These are phyloP conservation scores for Mortierella sp. DNA, from an alignment of 371 early-diverging fungal species.

Conservation along the genomic window DNA sequence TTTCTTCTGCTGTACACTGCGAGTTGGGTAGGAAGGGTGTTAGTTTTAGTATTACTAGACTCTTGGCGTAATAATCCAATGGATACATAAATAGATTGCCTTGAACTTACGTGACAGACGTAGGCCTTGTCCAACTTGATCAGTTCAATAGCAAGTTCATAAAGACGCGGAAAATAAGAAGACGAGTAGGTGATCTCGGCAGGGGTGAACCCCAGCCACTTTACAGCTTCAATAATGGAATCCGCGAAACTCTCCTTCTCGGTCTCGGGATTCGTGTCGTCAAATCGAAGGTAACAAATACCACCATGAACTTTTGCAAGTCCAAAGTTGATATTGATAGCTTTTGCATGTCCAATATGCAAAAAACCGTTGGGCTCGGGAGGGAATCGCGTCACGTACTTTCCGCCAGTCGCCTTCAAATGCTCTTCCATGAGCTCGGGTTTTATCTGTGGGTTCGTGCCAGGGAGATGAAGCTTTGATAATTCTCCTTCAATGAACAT, in stretches of 20 bases:
- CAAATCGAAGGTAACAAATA: constrained; percentile 96
- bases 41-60: neutral
- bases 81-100: neutral
- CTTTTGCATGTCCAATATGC: constrained; percentile 99
- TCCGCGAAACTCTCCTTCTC: constrained; percentile 97
- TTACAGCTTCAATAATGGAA: constrained; percentile 96
- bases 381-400: constrained; percentile 99
- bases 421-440: constrained; percentile 94
- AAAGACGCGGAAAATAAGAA: constrained; percentile 96
- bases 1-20: constrained; percentile 92
- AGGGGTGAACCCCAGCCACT: constrained; percentile 99
- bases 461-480: constrained; percentile 94
- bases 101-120: constrained; percentile 83
- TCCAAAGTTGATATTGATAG: constrained; percentile 99
- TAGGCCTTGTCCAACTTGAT: constrained; percentile 96
- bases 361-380: constrained; percentile 99
- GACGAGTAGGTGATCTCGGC: constrained; percentile 95
- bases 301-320: constrained; percentile 97
- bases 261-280: constrained; percentile 99
- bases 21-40: neutral
- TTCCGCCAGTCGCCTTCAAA: constrained; percentile 93
- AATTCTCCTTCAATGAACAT: constrained; percentile 94
- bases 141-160: constrained; percentile 92
- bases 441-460: constrained; percentile 97
- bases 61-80: neutral